These are phyloP conservation scores for Pezicula rhizophila DNA, from an alignment of 2,329 filamentous ascomycete genomes.

Conservation along the genomic window DNA sequence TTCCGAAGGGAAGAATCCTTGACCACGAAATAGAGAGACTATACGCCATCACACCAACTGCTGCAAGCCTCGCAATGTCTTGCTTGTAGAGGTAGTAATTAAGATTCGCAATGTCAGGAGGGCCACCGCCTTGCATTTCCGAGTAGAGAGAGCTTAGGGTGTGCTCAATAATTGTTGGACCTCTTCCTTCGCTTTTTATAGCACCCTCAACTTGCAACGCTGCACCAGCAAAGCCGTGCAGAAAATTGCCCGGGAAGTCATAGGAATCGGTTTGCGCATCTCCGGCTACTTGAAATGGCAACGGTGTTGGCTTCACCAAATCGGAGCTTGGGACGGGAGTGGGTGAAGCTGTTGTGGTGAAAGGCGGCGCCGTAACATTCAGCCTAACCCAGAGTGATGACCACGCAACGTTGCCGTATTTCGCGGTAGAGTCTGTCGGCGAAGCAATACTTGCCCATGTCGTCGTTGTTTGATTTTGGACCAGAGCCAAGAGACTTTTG, in stretches of 20 bases:
- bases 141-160: slow-evolving; percentile 65
- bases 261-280: slow-evolving; percentile 4
- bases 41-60: slow-evolving; percentile 43
- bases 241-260: slow-evolving; percentile 35
- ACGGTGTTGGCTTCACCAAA: background rate
- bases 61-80: slow-evolving; percentile 43
- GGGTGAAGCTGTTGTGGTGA: background rate
- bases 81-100: slow-evolving; percentile 49
- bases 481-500: background rate
- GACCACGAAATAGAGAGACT: slow-evolving; percentile 45
- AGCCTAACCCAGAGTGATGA: background rate
- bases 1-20: slow-evolving; percentile 41
- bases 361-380: background rate
- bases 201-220: slow-evolving; percentile 39
- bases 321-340: background rate
- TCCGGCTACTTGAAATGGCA: background rate
- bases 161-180: slow-evolving; percentile 33
- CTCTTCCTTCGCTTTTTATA: slow-evolving; percentile 33
- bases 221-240: slow-evolving; percentile 39
- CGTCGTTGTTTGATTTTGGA: background rate
- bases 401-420: background rate
- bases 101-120: slow-evolving; percentile 39
- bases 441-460: background rate
- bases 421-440: background rate
- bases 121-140: slow-evolving; percentile 57